phyloP scores from a whole-genome alignment of 2,329 filamentous ascomycete species.

The Colletotrichum sp. region DNA sequence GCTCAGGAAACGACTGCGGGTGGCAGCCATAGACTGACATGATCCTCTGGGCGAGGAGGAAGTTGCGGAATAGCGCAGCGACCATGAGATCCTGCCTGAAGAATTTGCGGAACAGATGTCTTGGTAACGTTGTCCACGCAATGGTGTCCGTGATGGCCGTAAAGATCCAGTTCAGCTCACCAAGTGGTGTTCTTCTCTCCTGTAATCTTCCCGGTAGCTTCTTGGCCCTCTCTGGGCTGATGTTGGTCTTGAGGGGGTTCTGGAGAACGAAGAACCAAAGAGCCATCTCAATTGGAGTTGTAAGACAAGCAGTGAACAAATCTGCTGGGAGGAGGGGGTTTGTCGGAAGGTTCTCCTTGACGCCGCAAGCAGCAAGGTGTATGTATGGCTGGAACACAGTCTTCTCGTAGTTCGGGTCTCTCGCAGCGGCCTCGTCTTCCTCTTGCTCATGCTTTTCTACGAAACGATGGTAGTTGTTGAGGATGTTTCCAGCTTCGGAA shows the following conservation, averaged over 20 bases:
- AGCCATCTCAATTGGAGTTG: constrained; percentile 97
- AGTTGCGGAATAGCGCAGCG: constrained; percentile 96
- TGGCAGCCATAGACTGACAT: constrained; percentile 98
- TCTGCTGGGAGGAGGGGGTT: constrained; percentile 94
- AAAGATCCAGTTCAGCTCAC: constrained; percentile 99
- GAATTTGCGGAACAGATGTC: constrained; percentile 92
- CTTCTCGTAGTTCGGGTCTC: constrained; percentile 85
- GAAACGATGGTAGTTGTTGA: constrained; percentile 92
- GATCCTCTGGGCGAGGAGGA: constrained; percentile 90
- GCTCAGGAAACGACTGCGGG: constrained; percentile 86
- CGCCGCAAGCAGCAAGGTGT: constrained; percentile 88
- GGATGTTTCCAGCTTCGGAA: constrained; percentile 93
- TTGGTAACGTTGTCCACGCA: constrained; percentile 93
- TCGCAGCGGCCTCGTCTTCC: constrained; percentile 75
- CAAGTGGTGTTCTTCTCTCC: constrained; percentile 90
- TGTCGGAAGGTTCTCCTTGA: constrained; percentile 91
- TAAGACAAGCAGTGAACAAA: constrained; percentile 93
- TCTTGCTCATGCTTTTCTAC: constrained; percentile 94
- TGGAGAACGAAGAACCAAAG: constrained; percentile 95
- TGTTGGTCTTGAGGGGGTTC: constrained; percentile 73
- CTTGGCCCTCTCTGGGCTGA: constrained; percentile 83
- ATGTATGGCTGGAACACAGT: constrained; percentile 75
- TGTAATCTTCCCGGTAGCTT: constrained; percentile 91
- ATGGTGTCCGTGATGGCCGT: constrained; percentile 99
- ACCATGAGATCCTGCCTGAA: constrained; percentile 99